A percentile compares a stretch with the other conserved stretches of the same genome.
Evolutionary conservation across 345 rosid genomes (phyloP).

Genomic region (Cardamine resedifolia): DNA sequence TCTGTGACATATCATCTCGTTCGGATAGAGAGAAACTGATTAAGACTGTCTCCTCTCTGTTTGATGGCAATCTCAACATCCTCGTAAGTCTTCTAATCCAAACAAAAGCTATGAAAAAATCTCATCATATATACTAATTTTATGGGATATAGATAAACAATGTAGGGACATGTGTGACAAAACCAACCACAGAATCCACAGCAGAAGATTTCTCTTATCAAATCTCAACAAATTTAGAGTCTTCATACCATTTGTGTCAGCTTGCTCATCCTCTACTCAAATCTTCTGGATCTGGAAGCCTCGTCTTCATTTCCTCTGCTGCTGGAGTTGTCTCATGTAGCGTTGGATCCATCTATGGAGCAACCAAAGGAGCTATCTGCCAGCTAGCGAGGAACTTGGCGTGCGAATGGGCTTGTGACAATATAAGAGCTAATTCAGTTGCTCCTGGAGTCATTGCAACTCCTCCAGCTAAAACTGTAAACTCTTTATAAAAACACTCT

Average conservation of each 20-base stretch:
- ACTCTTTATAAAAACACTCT: not conserved
- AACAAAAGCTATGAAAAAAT: no score
- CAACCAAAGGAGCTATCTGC: slow-evolving; percentile 26
- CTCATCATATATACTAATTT: no score
- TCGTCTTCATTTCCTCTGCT: slow-evolving; percentile 69
- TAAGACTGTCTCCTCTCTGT: no score
- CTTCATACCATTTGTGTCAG: slow-evolving; percentile 67
- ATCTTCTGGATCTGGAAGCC: slow-evolving; percentile 57
- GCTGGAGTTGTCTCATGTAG: slow-evolving; percentile 41
- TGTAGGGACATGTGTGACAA: slow-evolving; percentile 66
- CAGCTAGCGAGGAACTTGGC: slow-evolving; percentile 24
- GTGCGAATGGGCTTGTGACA: slow-evolving; percentile 21
- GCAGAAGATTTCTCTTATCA: slow-evolving; percentile 54
- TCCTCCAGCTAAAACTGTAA: slow-evolving; percentile 24
- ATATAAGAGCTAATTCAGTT: slow-evolving; percentile 15
- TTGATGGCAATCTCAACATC: no score
- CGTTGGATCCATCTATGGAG: slow-evolving; percentile 43
- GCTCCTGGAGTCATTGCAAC: slow-evolving; percentile 31
- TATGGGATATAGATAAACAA: slow-evolving; percentile 67
- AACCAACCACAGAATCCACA: slow-evolving; percentile 56
- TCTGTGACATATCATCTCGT: no score
- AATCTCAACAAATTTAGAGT: slow-evolving; percentile 64
- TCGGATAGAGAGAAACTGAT: no score
- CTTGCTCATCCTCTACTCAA: slow-evolving; percentile 66
- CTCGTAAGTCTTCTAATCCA: no score